Base-by-base conservation (phyloP, 805 yeast genomes). In the Kodamaea neixiangensis region DNA sequence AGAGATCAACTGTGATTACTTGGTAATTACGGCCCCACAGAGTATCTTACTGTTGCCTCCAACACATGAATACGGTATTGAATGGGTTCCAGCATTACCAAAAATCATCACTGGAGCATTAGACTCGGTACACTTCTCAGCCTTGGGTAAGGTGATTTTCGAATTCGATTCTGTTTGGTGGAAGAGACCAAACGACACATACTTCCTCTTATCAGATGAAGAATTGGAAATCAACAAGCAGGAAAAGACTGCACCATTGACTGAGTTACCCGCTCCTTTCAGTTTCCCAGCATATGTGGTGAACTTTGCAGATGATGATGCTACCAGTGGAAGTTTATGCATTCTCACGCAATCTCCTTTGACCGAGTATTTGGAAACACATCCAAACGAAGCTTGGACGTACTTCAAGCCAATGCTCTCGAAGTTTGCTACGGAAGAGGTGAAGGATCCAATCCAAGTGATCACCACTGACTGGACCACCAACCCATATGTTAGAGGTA, bases 401-500 rank as follows among this genome's bases (percentile, higher is more conserved):
- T 81, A 76, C 54, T 74, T 85, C 63, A 69, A 73, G 56, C 92
- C 92, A 11, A 76, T 78, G 51, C 56, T 82, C 48, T 53, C 57
- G 49, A 66, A 63, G 59, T 55, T 65, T 50, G 65, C 52, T 52
- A 53, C 53, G 51, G 52, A 39, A 25, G 53, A 53, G 13, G 52
- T 65, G 7, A 39, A 58, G 5, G 64, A 60, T 4, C 72, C 71
- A 2, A 61, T 67, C 38, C 67, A 68, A 54, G 56, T 82, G 77
- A 44, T 72, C 1, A 65, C 69, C 25, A 80, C 93, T 0, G 71
- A 82, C 21, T 93, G 98, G 98, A 86, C 96, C 1, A 63, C 65
- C 1, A 96, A 92, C 58, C 89, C 90, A 0, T 89, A 77, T 61
- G 77, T 89, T 2, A 69, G 87, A 49, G 98, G 98, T 2, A 83